Evolutionary conservation across 345 rosid species (phyloP), one percentile per base, ranked within the genome.

Genomic region (Eucalyptus marginata): DNA sequence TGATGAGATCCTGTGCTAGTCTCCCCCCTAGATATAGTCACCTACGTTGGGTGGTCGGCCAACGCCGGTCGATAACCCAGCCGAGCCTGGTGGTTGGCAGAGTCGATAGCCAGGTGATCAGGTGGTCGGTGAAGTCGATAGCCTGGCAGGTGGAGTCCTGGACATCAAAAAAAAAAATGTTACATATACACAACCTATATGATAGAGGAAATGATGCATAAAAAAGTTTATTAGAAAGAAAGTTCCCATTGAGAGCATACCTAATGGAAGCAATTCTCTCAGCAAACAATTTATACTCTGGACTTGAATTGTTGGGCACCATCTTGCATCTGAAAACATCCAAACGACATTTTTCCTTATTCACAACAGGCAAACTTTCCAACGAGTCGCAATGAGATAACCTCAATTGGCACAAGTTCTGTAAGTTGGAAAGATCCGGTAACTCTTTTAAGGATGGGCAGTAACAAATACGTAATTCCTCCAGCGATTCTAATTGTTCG

Each of bases 191-290:
- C 36, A n/a, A n/a, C 36, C 40, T 4, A n/a, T n/a, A n/a, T 14
- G 15, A 62, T 29, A 62, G 1, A 29, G 10, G 40, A n/a, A 18
- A 64, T 64, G 76, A 64, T 64, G 1, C 2, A 5, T 15, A 5
- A 64, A 64, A 4, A 14, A 66, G 76, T 66, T 29, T 1, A 66
- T 66, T 2, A 66, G 10, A n/a, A 66, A 66, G 76, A 66, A 1
- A 1, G 2, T 66, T n/a, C 40, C 40, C 68, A 0, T 0, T 7
- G 20, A n/a, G 0, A 7, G 1, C 0, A n/a, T 14, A 0, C 40
- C 20, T 14, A 66, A 0, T 1, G 76, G 0, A n/a, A 15, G 40
- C 1, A 0, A n/a, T 4, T 66, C 0, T 1, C 76, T 66, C 40
- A 66, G 2, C 76, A n/a, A 66, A 1, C 40, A 1, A 4, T 7